Conservation (phyloP, 140 eudicot species). For the Erigeron philadelphicus region DNA sequence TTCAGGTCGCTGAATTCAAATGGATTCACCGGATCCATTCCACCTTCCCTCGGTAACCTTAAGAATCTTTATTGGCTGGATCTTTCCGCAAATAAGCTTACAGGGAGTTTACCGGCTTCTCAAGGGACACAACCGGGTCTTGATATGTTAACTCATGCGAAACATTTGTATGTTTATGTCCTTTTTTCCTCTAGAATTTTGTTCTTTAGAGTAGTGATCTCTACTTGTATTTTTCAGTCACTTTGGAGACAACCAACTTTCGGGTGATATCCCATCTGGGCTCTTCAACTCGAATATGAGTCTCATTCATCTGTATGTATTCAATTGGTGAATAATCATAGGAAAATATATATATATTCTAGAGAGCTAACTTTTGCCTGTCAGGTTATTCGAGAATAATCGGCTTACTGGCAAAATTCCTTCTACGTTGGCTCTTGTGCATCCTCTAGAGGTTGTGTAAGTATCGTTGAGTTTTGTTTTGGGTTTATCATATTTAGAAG, state of each 20-base stretch:
- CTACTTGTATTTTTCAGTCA: conserved; percentile 45
- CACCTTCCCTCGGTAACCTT: conserved; percentile 65
- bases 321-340: conserved; percentile 1
- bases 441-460: conserved; percentile 47
- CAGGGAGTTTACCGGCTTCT: conserved; percentile 63
- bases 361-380: conserved; percentile 12
- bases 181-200: not conserved
- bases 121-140: conserved; percentile 46
- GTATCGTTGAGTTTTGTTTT: conserved; percentile 17
- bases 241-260: conserved; percentile 58
- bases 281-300: conserved; percentile 50
- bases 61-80: conserved; percentile 66
- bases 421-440: conserved; percentile 43
- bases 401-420: conserved; percentile 47
- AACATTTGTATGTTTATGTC: conserved; percentile 59
- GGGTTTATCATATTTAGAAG: not conserved
- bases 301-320: conserved; percentile 60
- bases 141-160: conserved; percentile 43
- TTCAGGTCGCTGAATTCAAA: conserved; percentile 74
- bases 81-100: conserved; percentile 52
- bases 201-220: not conserved
- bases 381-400: conserved; percentile 55
- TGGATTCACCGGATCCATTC: conserved; percentile 62
- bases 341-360: not conserved
- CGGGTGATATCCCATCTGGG: conserved; percentile 49